Conservation (phyloP, 192 early-diverging fungal species). For the Diversispora eburnea region DNA sequence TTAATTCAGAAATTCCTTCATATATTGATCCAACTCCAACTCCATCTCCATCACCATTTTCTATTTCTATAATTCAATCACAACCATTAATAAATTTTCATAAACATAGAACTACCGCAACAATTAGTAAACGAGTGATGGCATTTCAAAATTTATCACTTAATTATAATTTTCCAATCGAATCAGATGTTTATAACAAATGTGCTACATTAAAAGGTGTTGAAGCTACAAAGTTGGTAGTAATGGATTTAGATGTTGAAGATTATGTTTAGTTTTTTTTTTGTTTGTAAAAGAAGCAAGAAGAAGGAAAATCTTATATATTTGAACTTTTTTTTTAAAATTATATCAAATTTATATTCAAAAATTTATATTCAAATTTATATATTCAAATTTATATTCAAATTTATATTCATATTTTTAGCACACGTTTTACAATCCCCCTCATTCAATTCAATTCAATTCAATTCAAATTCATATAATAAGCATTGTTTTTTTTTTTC, state of each 20-base stretch:
- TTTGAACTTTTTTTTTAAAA: no score
- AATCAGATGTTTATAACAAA: slow-evolving; percentile 36
- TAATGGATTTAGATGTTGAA: slow-evolving; percentile 27
- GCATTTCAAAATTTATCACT: slow-evolving; percentile 51
- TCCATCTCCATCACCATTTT: background rate
- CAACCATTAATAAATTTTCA: slow-evolving; percentile 52
- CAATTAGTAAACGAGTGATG: slow-evolving; percentile 55
- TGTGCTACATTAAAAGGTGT: slow-evolving; percentile 33
- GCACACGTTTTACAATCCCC: no score
- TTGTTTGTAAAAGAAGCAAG: no score
- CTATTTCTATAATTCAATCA: background rate
- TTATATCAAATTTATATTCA: no score
- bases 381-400: no score
- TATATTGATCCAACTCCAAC: slow-evolving; percentile 37
- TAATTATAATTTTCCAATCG: slow-evolving; percentile 47
- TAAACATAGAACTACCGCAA: slow-evolving; percentile 54
- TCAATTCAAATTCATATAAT: no score
- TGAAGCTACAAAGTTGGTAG: slow-evolving; percentile 25
- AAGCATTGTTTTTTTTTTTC: no score
- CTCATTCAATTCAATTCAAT: no score
- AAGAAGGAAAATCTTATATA: no score
- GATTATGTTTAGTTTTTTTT: background rate
- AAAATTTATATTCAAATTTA: no score
- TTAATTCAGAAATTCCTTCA: slow-evolving; percentile 53
- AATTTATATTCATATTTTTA: no score